Conservation (phyloP, 495 filamentous ascomycete genomes). For the Extremus antarcticus region DNA sequence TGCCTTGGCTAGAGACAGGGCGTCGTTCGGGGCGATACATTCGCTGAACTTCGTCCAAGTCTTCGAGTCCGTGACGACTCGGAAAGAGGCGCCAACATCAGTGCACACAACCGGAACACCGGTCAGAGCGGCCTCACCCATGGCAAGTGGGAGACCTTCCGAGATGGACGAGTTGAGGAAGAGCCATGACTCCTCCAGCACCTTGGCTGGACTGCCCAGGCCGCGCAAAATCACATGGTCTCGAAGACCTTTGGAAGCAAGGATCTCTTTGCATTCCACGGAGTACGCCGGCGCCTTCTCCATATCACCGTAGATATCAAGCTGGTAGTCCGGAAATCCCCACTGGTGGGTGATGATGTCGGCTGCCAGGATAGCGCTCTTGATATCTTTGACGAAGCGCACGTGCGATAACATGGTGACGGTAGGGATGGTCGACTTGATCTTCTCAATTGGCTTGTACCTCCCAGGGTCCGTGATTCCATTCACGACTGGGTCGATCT, state of each 20-base stretch:
- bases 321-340: conserved; percentile 52
- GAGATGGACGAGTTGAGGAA: conserved; percentile 60
- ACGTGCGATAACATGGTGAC: conserved; percentile 57
- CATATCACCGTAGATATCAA: conserved; percentile 53
- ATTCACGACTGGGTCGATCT: conserved; percentile 59
- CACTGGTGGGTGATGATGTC: conserved; percentile 57
- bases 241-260: conserved; percentile 48
- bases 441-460: conserved; percentile 48
- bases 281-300: conserved; percentile 51
- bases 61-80: conserved; percentile 51
- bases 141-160: conserved; percentile 53
- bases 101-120: conserved; percentile 56
- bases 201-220: conserved; percentile 45
- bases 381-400: conserved; percentile 57
- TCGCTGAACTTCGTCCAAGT: conserved; percentile 48
- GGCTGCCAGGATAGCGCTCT: conserved; percentile 50
- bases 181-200: conserved; percentile 52
- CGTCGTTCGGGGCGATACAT: conserved; percentile 54
- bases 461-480: conserved; percentile 56
- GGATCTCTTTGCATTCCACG: conserved; percentile 51
- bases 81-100: conserved; percentile 52
- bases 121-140: conserved; percentile 54
- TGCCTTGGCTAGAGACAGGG: conserved; percentile 45
- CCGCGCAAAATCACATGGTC: conserved; percentile 44
- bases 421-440: conserved; percentile 46